A percentile compares a stretch with the other conserved stretches of the same genome.
phyloP scores from a whole-genome alignment of 2,329 filamentous ascomycete species.

The Cyphellophora attinorum region DNA sequence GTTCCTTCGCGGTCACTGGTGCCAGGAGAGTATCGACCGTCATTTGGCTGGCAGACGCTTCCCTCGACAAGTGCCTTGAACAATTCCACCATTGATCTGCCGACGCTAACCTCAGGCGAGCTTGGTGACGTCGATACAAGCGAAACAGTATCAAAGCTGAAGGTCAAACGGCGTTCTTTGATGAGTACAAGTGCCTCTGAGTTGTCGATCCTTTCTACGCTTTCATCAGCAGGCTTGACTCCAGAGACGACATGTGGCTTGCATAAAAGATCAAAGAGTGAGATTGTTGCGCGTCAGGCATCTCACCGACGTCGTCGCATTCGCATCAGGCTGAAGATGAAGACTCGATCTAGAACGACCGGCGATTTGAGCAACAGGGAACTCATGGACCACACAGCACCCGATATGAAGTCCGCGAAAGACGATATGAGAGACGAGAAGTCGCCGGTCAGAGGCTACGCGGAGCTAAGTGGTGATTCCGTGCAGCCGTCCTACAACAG shows the following conservation, averaged over 20 bases:
- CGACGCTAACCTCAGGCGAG: conserved; percentile 14
- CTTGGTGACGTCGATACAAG: conserved; percentile 15
- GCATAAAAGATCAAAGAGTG: conserved; percentile 13
- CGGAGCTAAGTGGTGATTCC: conserved; percentile 17
- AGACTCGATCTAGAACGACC: conserved; percentile 7
- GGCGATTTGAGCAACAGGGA: neutral
- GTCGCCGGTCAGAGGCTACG: conserved; percentile 14
- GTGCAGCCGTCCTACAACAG: conserved; percentile 7
- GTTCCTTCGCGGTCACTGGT: conserved; percentile 2
- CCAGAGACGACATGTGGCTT: neutral
- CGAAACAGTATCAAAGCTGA: conserved; percentile 9
- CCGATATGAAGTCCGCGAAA: neutral
- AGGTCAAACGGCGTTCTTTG: conserved; percentile 8
- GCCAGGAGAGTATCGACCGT: conserved; percentile 3
- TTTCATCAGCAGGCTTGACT: neutral
- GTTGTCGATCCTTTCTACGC: neutral
- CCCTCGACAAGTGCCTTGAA: conserved; percentile 10
- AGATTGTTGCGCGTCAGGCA: conserved; percentile 9
- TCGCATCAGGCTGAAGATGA: conserved; percentile 12
- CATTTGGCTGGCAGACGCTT: conserved; percentile 17
- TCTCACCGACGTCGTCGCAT: conserved; percentile 10
- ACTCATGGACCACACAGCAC: neutral
- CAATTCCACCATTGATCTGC: neutral
- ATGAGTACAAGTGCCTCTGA: conserved; percentile 6
- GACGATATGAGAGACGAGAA: conserved; percentile 1